A percentile compares a stretch with the other conserved stretches of the same genome.
Conservation (phyloP, 139 green algal genomes). For the Picochlorum sp. region DNA sequence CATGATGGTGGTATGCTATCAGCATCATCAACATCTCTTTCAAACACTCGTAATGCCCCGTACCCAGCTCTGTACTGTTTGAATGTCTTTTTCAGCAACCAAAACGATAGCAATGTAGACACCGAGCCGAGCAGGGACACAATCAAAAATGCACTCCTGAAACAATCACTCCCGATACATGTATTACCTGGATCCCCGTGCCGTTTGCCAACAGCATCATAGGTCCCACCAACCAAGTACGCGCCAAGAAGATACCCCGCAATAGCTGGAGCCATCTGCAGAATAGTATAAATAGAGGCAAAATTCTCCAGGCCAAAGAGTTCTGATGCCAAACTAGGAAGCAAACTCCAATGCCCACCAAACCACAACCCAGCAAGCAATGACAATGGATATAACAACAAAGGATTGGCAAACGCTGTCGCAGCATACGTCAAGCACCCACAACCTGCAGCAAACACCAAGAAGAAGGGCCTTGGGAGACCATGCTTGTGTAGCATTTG, state of each 20-base stretch:
- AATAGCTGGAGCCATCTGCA: slow-evolving; percentile 34
- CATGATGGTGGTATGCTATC: not conserved
- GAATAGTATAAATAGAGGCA: slow-evolving; percentile 39
- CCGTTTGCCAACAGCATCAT: slow-evolving; percentile 18
- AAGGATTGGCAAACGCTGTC: slow-evolving; percentile 14
- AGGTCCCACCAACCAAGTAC: slow-evolving; percentile 32
- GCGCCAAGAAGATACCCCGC: slow-evolving; percentile 36
- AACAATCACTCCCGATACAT: slow-evolving; percentile 34
- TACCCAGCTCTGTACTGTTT: slow-evolving; percentile 7
- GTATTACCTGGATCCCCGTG: slow-evolving; percentile 17
- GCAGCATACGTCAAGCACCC: not conserved
- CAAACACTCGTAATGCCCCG: slow-evolving; percentile 9
- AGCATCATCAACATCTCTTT: slow-evolving; percentile 1
- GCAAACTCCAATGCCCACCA: slow-evolving; percentile 67
- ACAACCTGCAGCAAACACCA: not conserved
- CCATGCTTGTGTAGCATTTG: slow-evolving; percentile 4
- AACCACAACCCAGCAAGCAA: slow-evolving; percentile 60
- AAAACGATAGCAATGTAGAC: not conserved
- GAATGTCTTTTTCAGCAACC: slow-evolving; percentile 14
- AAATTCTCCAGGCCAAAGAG: slow-evolving; percentile 39
- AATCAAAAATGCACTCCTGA: slow-evolving; percentile 27
- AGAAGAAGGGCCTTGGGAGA: slow-evolving; percentile 7
- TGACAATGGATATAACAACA: slow-evolving; percentile 33
- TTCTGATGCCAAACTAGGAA: slow-evolving; percentile 53
- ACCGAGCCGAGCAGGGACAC: slow-evolving; percentile 12